Conservation (phyloP, 208 protist species). For the Crithidia thermophila region DNA sequence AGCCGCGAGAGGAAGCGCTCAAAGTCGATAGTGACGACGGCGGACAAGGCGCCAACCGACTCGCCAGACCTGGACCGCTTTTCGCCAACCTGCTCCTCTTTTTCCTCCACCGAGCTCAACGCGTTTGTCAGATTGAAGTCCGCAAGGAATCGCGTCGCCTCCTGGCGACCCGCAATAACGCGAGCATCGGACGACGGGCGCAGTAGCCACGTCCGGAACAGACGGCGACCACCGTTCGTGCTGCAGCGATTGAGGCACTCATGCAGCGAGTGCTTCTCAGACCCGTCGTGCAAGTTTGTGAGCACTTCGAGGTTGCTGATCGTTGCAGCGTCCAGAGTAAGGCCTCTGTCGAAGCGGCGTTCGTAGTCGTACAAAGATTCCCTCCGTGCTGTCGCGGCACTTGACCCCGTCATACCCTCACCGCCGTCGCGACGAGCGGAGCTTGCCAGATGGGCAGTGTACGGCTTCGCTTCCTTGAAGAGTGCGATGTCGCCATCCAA, state of each 20-base stretch:
- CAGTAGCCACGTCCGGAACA: constrained; percentile 86
- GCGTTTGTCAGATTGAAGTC: constrained; percentile 22
- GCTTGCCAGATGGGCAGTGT: constrained; percentile 50
- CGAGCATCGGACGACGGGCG: constrained; percentile 58
- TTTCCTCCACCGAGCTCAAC: constrained; percentile 14
- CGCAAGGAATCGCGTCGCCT: constrained; percentile 61
- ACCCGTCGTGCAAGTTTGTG: constrained; percentile 78
- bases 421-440: background rate
- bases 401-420: too few relatives aligned
- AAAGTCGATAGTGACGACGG: constrained; percentile 63
- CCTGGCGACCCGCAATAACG: constrained; percentile 71
- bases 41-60: constrained; percentile 13
- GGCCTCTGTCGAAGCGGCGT: constrained; percentile 57
- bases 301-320: constrained; percentile 83
- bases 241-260: constrained; percentile 66
- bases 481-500: constrained; percentile 40
- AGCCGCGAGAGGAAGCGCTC: constrained; percentile 84
- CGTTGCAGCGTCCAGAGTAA: constrained; percentile 73
- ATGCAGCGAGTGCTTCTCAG: constrained; percentile 70
- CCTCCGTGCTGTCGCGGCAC: background rate
- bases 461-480: constrained; percentile 47
- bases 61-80: constrained; percentile 34
- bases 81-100: constrained; percentile 12
- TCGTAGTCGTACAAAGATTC: constrained; percentile 45
- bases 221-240: constrained; percentile 80